Conservation (phyloP, 371 early-diverging fungal species). For the Phascolomyces articulosus region DNA sequence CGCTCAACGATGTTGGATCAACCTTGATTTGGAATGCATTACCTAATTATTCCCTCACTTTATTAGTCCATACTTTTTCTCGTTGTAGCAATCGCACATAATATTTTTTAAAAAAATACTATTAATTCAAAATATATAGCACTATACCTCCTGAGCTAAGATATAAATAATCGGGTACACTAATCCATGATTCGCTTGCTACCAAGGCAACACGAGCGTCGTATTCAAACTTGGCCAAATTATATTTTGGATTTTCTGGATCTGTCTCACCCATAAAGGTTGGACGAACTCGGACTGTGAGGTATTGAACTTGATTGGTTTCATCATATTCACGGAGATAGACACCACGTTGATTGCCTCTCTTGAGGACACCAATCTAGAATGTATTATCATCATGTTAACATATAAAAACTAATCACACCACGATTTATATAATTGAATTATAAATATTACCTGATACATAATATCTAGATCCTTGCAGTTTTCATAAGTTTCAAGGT, state of each 20-base stretch:
- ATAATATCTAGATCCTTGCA: constrained; percentile 70
- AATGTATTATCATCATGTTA: no score
- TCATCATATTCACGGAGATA: constrained; percentile 86
- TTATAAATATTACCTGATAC: constrained; percentile 50
- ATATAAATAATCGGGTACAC: constrained; percentile 78
- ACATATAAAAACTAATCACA: no score
- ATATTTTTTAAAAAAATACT: no score
- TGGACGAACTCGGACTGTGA: constrained; percentile 69
- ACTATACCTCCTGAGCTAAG: constrained; percentile 63
- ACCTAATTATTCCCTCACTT: constrained; percentile 22
- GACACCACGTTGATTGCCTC: constrained; percentile 72
- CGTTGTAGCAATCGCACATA: background rate
- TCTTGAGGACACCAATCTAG: constrained; percentile 32
- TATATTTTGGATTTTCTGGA: constrained; percentile 59
- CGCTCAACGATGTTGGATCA: constrained; percentile 77
- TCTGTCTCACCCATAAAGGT: constrained; percentile 75
- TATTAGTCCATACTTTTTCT: background rate
- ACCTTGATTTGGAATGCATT: constrained; percentile 77
- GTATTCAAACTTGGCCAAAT: constrained; percentile 70
- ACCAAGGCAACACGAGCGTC: constrained; percentile 83
- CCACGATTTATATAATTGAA: background rate
- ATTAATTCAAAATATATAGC: background rate
- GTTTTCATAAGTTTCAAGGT: constrained; percentile 64
- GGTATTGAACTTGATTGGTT: constrained; percentile 63
- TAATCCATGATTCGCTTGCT: constrained; percentile 77